Base-by-base conservation (phyloP, 2,329 filamentous ascomycete species). In the Helotiales sp. region DNA sequence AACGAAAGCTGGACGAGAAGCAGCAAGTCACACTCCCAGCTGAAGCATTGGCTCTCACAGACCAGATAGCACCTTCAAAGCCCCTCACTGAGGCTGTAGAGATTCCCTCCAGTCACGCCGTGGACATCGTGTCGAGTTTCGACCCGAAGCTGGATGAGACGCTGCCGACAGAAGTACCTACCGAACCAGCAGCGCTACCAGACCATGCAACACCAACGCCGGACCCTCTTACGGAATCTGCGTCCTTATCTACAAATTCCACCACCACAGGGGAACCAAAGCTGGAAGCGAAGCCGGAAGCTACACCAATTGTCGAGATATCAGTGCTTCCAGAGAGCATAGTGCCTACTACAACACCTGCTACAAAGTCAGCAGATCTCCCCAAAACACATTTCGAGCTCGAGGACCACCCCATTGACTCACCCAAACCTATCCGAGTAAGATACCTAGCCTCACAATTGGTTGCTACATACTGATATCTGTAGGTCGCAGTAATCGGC, bases 401-500 rank as follows among this genome's bases (percentile, higher is more conserved):
- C 1, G 74, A 77, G 51, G 74, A 77, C n/a, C 75, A 75, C 52
- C 71, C 74, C 12, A 62, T 67, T 40, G 62, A 67, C 56, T 55
- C 53, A 9, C 34, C 60, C 8, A 33, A 25, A 15, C 58, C 27
- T n/a, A 50, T 56, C 22, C 49, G 55, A 33, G 59, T 54, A 52
- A 50, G 52, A n/a, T 5, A n/a, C 38, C 13, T 30, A 29, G 3
- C 67, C 22, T 38, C 53, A 47, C 55, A 2, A 4, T 30, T 3
- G 13, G 19, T 10, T 27, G 8, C 12, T 15, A 6, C 24, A 44
- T 30, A 4, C 46, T 48, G 17, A 30, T 27, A 30, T 9, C 27
- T 12, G 3, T 8, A 63, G 60, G 62, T 64, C 2, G 60, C 60
- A 29, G 63, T 89, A 0, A 81, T 89, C 30, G 87, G 87, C 1